A percentile compares a stretch with the other conserved stretches of the same genome.
Conservation (phyloP, 352 stramenopile species). For the Thraustochytrium striatum region DNA sequence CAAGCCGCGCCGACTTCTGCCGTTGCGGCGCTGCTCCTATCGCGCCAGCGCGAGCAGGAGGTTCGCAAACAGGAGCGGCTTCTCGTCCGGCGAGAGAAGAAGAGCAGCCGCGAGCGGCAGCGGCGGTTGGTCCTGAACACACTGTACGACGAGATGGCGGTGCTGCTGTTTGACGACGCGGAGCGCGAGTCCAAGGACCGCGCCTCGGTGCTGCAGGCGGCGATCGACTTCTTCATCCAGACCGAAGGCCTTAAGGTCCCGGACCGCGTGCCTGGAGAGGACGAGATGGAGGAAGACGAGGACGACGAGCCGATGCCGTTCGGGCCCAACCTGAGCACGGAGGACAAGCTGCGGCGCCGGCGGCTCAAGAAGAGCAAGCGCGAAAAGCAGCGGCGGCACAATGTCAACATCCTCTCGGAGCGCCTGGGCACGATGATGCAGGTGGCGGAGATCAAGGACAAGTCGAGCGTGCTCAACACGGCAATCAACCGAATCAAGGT, state of each 20-base stretch:
- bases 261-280: constrained; percentile 18
- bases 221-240: constrained; percentile 28
- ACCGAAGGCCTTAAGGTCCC: neutral
- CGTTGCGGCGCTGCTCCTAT: neutral
- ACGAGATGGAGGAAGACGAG: constrained; percentile 41
- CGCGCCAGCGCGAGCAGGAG: constrained; percentile 18
- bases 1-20: neutral
- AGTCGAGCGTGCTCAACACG: constrained; percentile 14
- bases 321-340: constrained; percentile 15
- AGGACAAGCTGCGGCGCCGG: neutral
- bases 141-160: constrained; percentile 21
- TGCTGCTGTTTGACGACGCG: constrained; percentile 13
- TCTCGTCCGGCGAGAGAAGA: constrained; percentile 29
- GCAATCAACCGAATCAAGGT: constrained; percentile 21
- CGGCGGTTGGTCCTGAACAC: constrained; percentile 35
- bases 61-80: constrained; percentile 18
- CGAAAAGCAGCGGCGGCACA: constrained; percentile 40
- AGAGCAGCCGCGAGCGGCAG: constrained; percentile 36
- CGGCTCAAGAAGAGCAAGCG: constrained; percentile 33
- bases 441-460: constrained; percentile 41
- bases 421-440: constrained; percentile 26
- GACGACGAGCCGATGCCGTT: neutral
- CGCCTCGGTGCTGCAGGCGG: constrained; percentile 23
- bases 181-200: constrained; percentile 44
- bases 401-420: constrained; percentile 47